Evolutionary conservation across 1,284 basidiomycete genomes (phyloP).

Genomic region (Amylostereum areolatum): DNA sequence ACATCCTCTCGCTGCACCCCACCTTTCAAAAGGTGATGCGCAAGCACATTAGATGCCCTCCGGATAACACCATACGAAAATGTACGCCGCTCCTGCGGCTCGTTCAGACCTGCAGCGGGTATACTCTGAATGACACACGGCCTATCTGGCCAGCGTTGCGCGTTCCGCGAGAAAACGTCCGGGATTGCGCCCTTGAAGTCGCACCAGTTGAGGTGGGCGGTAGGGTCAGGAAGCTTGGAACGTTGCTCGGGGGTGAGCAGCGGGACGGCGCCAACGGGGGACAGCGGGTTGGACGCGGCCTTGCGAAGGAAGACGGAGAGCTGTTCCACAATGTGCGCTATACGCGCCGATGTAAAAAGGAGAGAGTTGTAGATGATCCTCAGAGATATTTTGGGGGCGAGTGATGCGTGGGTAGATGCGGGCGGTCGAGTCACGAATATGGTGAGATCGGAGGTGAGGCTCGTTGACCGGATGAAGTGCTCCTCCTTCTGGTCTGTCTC

Average conservation of each 20-base stretch:
- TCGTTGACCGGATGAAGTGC: slow-evolving; percentile 74
- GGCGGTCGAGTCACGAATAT: slow-evolving; percentile 69
- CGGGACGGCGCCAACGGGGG: slow-evolving; percentile 70
- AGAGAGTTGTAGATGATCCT: slow-evolving; percentile 94
- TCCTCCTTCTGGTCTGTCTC: slow-evolving; percentile 74
- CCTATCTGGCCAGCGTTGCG: slow-evolving; percentile 68
- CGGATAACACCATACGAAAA: slow-evolving; percentile 85
- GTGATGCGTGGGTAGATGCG: slow-evolving; percentile 62
- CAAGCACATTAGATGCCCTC: slow-evolving; percentile 83
- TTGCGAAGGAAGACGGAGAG: slow-evolving; percentile 78
- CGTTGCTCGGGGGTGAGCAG: slow-evolving; percentile 76
- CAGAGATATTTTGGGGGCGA: slow-evolving; percentile 78
- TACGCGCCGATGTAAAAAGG: slow-evolving; percentile 80
- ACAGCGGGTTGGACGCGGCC: slow-evolving; percentile 57
- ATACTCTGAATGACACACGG: slow-evolving; percentile 82
- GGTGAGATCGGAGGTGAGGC: slow-evolving; percentile 88
- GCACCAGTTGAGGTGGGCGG: slow-evolving; percentile 92
- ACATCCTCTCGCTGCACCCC: slow-evolving; percentile 94
- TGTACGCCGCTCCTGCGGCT: slow-evolving; percentile 48
- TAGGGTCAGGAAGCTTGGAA: slow-evolving; percentile 76
- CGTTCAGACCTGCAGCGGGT: slow-evolving; percentile 34
- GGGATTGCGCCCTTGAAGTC: slow-evolving; percentile 96
- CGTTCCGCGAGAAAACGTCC: slow-evolving; percentile 86
- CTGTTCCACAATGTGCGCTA: slow-evolving; percentile 81
- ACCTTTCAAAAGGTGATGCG: slow-evolving; percentile 83